phyloP scores from a whole-genome alignment of 208 protist genomes.

The Crithidia mellificae region DNA sequence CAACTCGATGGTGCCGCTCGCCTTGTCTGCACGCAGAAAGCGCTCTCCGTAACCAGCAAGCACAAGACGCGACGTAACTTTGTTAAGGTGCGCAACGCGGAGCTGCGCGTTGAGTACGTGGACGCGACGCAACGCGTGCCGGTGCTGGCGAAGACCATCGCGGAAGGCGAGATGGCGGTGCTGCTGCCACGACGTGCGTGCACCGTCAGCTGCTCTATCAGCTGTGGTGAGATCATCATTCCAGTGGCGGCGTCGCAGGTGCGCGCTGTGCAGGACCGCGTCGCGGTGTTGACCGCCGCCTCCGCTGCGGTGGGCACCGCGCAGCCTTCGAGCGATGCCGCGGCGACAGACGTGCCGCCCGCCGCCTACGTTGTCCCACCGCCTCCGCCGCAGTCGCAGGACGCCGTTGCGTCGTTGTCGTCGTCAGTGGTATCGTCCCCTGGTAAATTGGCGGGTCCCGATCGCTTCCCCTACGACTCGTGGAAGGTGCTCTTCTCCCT shows the following conservation, averaged over 20 bases:
- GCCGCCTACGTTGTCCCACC: too few species aligned
- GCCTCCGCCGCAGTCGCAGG: not conserved
- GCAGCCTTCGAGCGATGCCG: too few species aligned
- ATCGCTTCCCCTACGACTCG: constrained; percentile 35
- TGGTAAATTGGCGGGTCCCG: not conserved
- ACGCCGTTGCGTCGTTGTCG: not conserved
- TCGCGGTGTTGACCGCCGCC: constrained; percentile 29
- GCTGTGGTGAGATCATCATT: constrained; percentile 32
- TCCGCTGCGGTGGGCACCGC: too few species aligned
- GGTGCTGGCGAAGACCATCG: constrained; percentile 24
- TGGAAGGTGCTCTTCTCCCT: constrained; percentile 57
- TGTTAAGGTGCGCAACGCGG: constrained; percentile 26
- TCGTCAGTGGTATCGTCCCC: not conserved
- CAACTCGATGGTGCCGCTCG: constrained; percentile 20
- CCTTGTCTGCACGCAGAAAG: constrained; percentile 17
- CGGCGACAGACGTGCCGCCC: too few species aligned
- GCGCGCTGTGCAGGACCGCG: constrained; percentile 18
- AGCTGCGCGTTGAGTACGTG: constrained; percentile 26
- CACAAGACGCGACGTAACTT: constrained; percentile 21
- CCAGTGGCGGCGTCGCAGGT: constrained; percentile 22
- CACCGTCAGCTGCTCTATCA: constrained; percentile 32
- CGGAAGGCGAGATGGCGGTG: constrained; percentile 26
- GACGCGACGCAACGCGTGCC: constrained; percentile 25
- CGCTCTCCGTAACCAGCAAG: constrained; percentile 16
- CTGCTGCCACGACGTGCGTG: constrained; percentile 28